phyloP scores from a whole-genome alignment of 2,329 filamentous ascomycete species.

The Mariannaea sp. region DNA sequence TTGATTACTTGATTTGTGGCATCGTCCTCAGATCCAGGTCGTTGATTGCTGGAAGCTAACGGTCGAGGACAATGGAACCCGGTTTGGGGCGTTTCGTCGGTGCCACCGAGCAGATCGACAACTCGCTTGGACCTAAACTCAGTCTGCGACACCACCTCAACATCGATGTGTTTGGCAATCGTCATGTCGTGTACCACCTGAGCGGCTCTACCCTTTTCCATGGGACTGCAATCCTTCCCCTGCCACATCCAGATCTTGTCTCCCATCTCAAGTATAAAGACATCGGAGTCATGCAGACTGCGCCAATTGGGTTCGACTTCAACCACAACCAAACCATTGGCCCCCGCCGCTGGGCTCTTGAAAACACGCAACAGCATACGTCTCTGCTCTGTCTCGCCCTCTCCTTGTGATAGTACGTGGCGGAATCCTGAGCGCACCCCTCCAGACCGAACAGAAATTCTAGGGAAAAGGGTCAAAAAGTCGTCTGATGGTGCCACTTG shows the following conservation, averaged over 20 bases:
- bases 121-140: conserved; percentile 61
- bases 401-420: conserved; percentile 57
- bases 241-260: conserved; percentile 74
- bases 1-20: conserved; percentile 19
- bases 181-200: conserved; percentile 70
- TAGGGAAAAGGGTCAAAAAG: conserved; percentile 65
- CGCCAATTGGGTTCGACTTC: conserved; percentile 66
- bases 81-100: conserved; percentile 45
- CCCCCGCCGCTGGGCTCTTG: conserved; percentile 57
- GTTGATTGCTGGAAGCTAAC: conserved; percentile 38
- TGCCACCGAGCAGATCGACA: conserved; percentile 60
- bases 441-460: conserved; percentile 62
- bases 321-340: conserved; percentile 60
- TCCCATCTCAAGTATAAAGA: conserved; percentile 66
- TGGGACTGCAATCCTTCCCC: conserved; percentile 65
- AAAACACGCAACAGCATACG: conserved; percentile 65
- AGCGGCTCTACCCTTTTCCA: conserved; percentile 71
- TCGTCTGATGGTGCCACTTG: conserved; percentile 63
- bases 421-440: conserved; percentile 67
- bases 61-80: conserved; percentile 51
- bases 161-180: conserved; percentile 65
- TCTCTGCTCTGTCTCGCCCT: conserved; percentile 45
- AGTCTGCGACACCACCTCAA: conserved; percentile 66
- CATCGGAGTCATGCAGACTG: conserved; percentile 68
- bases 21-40: conserved; percentile 14